phyloP scores from a whole-genome alignment of 345 rosid species.

The Conringia planisiliqua region DNA sequence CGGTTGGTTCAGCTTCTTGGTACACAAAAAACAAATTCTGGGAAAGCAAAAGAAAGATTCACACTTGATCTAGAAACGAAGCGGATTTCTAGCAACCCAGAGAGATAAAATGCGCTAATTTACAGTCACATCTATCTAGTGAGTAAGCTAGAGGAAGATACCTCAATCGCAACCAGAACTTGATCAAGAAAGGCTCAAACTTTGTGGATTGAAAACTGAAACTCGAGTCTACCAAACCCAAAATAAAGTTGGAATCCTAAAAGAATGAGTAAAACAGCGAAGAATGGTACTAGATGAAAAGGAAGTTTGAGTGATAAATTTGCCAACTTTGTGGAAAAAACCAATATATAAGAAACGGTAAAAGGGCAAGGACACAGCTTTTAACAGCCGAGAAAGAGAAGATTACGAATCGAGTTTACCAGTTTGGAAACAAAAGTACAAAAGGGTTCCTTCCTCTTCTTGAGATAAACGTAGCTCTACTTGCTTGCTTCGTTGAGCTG shows the following conservation, averaged over 20 bases:
- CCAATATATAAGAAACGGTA: neutral
- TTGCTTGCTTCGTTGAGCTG: conserved; percentile 8
- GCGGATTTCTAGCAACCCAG: neutral
- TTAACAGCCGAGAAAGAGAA: neutral
- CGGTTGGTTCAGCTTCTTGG: conserved; percentile 9
- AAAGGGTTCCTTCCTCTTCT: neutral
- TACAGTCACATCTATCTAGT: neutral
- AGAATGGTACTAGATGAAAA: conserved; percentile 11
- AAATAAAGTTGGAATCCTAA: neutral
- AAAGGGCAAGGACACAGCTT: neutral
- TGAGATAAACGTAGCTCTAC: conserved; percentile 10
- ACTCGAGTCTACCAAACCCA: neutral
- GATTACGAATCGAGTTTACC: conserved; percentile 15
- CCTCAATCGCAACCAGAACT: conserved; percentile 5
- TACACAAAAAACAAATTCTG: neutral
- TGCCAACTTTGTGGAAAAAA: conserved; percentile 7
- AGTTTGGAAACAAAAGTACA: conserved; percentile 2
- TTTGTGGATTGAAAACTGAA: neutral
- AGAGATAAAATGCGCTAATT: conserved; percentile 10
- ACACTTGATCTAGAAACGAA: neutral
- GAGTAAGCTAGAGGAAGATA: neutral
- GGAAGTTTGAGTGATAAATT: conserved; percentile 17
- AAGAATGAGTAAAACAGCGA: conserved; percentile 23
- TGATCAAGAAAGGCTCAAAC: conserved; percentile 14
- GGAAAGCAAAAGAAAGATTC: neutral